A percentile compares a stretch with the other conserved stretches of the same genome.
These are phyloP conservation scores for Scedosporium boydii DNA, from an alignment of 2,329 filamentous ascomycete genomes.

Conservation along the genomic window DNA sequence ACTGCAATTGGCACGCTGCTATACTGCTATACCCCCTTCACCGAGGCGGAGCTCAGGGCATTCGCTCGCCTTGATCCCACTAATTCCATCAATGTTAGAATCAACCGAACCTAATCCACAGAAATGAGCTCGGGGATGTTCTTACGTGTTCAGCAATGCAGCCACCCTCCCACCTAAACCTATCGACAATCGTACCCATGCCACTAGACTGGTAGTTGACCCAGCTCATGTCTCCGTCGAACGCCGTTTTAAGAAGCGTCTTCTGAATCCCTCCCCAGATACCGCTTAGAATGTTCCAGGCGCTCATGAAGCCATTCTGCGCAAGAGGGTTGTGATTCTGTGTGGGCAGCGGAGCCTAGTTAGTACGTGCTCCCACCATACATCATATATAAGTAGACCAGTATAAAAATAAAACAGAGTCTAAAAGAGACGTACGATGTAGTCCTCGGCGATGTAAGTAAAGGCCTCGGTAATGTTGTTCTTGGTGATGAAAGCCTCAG, in stretches of 20 bases:
- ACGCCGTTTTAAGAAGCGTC: slow-evolving; percentile 6
- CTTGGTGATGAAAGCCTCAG: slow-evolving; percentile 4
- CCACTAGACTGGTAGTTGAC: slow-evolving; percentile 11
- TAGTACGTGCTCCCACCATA: background rate
- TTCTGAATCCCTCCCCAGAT: slow-evolving; percentile 1
- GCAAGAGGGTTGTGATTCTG: slow-evolving; percentile 8
- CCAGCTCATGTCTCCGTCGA: slow-evolving; percentile 10
- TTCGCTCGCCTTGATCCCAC: background rate
- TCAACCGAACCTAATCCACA: slow-evolving; percentile 4
- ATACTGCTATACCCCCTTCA: too few relatives aligned
- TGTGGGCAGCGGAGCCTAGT: background rate
- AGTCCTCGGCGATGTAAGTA: slow-evolving; percentile 5
- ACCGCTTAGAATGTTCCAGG: slow-evolving; percentile 1
- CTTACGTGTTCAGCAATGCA: slow-evolving; percentile 13
- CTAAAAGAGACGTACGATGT: slow-evolving; percentile 1
- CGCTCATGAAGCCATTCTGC: slow-evolving; percentile 1
- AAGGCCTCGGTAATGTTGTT: slow-evolving; percentile 5
- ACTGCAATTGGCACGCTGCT: too few relatives aligned
- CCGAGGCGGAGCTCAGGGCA: background rate
- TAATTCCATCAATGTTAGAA: background rate
- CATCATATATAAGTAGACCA: background rate
- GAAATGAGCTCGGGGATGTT: background rate
- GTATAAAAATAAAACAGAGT: background rate
- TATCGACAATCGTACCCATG: slow-evolving; percentile 10
- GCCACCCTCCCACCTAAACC: slow-evolving; percentile 12